phyloP scores from a whole-genome alignment of 2,329 filamentous ascomycete genomes.

The Hymenoscyphus linearis region DNA sequence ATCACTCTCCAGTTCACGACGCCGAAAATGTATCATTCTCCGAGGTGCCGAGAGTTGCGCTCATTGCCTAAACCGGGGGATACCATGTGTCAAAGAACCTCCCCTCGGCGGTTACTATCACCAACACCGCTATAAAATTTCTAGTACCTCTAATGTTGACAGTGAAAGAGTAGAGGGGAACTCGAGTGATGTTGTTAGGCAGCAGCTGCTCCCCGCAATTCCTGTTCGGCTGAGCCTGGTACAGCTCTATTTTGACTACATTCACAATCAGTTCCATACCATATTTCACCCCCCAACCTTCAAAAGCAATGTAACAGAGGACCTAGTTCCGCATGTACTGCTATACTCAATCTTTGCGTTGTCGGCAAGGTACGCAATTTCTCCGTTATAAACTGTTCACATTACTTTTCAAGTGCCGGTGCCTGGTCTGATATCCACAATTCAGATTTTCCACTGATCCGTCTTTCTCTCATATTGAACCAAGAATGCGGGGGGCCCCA shows the following conservation, averaged over 20 bases:
- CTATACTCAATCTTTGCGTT: conserved; percentile 22
- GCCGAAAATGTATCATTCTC: background rate
- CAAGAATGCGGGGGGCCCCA: conserved; percentile 13
- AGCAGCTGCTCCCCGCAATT: background rate
- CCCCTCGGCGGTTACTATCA: background rate
- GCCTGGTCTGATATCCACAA: background rate
- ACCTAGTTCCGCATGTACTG: conserved; percentile 14
- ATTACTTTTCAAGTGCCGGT: background rate
- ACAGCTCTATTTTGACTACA: conserved; percentile 22
- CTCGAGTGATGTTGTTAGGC: background rate
- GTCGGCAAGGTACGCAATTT: conserved; percentile 15
- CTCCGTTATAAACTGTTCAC: background rate
- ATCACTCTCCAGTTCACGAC: background rate
- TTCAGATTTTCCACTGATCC: conserved; percentile 19
- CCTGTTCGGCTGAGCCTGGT: conserved; percentile 7
- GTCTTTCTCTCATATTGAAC: conserved; percentile 13
- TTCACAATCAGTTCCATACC: conserved; percentile 24
- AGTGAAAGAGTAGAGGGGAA: background rate
- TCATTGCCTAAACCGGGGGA: background rate
- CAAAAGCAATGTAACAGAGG: conserved; percentile 12
- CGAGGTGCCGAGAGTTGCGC: background rate
- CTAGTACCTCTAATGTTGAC: background rate
- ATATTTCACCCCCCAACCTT: conserved; percentile 23
- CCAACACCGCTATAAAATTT: background rate
- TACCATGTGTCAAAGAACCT: conserved; percentile 1